These are phyloP conservation scores for Pythium pectinolyticum DNA, from an alignment of 352 stramenopile species.

Conservation along the genomic window DNA sequence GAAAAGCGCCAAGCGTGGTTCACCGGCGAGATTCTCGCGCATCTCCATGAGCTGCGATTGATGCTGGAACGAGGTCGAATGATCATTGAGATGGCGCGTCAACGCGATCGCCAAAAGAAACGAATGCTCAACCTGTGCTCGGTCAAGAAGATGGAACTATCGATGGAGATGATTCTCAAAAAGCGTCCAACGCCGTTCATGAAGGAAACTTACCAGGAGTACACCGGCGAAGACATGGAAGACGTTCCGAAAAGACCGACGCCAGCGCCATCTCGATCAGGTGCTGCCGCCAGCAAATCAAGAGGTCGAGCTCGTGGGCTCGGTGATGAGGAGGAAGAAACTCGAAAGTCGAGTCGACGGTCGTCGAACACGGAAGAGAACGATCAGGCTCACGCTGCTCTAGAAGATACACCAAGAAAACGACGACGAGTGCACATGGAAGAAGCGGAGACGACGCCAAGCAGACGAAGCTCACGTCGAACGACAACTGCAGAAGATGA, in stretches of 20 bases:
- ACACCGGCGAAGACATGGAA: slow-evolving; percentile 57
- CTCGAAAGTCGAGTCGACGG: slow-evolving; percentile 17
- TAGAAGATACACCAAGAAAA: slow-evolving; percentile 23
- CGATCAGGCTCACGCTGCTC: background rate
- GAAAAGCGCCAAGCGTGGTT: slow-evolving; percentile 73
- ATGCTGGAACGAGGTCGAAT: slow-evolving; percentile 80
- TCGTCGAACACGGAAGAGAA: slow-evolving; percentile 11
- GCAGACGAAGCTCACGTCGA: slow-evolving; percentile 22
- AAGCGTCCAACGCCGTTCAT: slow-evolving; percentile 65
- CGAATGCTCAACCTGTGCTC: slow-evolving; percentile 63
- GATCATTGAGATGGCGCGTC: slow-evolving; percentile 82
- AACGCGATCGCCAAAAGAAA: slow-evolving; percentile 85
- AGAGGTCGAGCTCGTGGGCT: slow-evolving; percentile 9
- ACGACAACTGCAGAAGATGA: background rate
- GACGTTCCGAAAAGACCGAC: slow-evolving; percentile 48
- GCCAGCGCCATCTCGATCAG: background rate
- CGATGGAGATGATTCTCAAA: slow-evolving; percentile 77
- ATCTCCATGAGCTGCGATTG: slow-evolving; percentile 75
- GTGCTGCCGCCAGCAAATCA: background rate
- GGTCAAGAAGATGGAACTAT: slow-evolving; percentile 62
- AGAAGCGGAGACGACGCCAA: slow-evolving; percentile 17
- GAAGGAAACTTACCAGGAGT: slow-evolving; percentile 62
- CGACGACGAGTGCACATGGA: slow-evolving; percentile 13
- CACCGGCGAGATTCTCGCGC: slow-evolving; percentile 66
- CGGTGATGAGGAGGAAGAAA: slow-evolving; percentile 12